These are phyloP conservation scores for Sphaerobolus stellatus DNA, from an alignment of 1,284 basidiomycete species.

Conservation along the genomic window DNA sequence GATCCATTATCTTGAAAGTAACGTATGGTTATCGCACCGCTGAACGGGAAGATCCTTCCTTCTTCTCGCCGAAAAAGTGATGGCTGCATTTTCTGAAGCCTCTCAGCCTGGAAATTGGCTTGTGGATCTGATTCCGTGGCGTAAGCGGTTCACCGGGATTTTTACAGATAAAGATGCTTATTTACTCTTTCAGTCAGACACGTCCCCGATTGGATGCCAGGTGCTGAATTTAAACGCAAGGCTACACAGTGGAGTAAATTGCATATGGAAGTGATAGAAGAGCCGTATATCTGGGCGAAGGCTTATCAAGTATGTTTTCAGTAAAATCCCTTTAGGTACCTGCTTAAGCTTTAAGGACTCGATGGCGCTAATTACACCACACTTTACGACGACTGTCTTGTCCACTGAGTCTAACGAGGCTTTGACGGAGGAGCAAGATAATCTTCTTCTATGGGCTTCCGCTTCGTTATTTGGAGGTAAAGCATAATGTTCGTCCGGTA, in stretches of 20 bases:
- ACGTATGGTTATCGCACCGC: background rate
- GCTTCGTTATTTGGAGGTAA: background rate
- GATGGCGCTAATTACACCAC: background rate
- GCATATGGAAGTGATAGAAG: constrained; percentile 9
- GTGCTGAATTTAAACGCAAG: constrained; percentile 7
- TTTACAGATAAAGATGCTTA: too few species aligned
- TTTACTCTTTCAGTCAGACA: constrained; percentile 12
- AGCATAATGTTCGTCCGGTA: background rate
- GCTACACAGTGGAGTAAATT: constrained; percentile 5
- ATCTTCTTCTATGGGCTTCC: background rate
- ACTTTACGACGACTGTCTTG: background rate
- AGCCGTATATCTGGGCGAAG: constrained; percentile 4
- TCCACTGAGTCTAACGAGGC: background rate
- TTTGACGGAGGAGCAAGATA: constrained; percentile 1
- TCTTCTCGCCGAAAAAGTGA: background rate
- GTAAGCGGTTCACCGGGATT: too few species aligned
- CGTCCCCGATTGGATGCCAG: constrained; percentile 14
- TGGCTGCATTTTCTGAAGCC: constrained; percentile 2
- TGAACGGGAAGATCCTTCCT: background rate
- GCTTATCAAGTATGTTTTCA: background rate
- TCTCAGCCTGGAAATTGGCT: background rate
- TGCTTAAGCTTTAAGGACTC: background rate
- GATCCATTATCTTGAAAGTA: background rate
- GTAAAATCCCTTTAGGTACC: background rate
- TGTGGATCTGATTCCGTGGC: background rate